phyloP scores from a whole-genome alignment of 2,329 filamentous ascomycete genomes.

The Clonostachys rosea region DNA sequence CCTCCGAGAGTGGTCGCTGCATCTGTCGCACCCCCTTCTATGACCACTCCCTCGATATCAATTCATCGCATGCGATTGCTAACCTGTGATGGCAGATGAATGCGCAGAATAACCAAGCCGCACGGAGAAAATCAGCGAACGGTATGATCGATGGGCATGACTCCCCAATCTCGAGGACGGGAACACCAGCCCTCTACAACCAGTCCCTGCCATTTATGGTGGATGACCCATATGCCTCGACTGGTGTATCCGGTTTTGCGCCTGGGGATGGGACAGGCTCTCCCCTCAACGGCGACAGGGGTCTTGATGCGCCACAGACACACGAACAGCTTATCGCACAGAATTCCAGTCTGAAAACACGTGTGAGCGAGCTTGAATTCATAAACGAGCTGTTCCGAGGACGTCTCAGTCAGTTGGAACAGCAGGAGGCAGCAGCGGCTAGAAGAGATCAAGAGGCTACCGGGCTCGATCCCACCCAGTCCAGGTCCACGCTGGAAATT shows the following conservation, averaged over 20 bases:
- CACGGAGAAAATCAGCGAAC: conserved; percentile 55
- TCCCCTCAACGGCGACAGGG: conserved; percentile 53
- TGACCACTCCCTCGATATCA: no score
- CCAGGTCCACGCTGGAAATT: conserved; percentile 51
- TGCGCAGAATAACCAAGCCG: conserved; percentile 9
- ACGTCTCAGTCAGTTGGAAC: conserved; percentile 73
- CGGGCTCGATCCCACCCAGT: conserved; percentile 47
- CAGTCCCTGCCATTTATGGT: conserved; percentile 79
- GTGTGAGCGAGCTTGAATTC: conserved; percentile 90
- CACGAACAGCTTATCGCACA: conserved; percentile 76
- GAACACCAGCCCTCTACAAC: conserved; percentile 71
- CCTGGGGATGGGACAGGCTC: conserved; percentile 41
- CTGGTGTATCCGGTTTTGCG: conserved; percentile 44
- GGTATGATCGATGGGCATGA: conserved; percentile 53
- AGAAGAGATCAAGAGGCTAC: conserved; percentile 55
- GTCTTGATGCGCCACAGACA: conserved; percentile 67
- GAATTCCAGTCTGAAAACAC: conserved; percentile 87
- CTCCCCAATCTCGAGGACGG: conserved; percentile 74
- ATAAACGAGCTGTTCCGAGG: conserved; percentile 83
- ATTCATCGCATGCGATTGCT: background rate
- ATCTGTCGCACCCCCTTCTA: no score
- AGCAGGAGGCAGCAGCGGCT: conserved; percentile 66
- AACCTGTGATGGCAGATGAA: background rate
- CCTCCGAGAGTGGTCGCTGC: no score
- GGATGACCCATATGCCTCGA: conserved; percentile 61